Conservation (phyloP, 805 yeast genomes). For the Saturnispora galanensis region DNA sequence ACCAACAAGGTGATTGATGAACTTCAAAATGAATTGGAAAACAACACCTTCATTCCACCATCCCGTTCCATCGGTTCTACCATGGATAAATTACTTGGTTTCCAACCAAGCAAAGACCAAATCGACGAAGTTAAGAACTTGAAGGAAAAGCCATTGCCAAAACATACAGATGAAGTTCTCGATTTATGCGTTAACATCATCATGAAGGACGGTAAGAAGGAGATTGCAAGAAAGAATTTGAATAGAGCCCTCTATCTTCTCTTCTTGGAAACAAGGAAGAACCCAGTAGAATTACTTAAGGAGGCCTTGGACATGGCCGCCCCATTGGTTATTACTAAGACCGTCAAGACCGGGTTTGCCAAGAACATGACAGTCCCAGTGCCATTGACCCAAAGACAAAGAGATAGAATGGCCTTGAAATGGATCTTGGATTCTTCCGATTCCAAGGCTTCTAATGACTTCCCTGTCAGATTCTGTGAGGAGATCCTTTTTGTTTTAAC, state of each 20-base stretch:
- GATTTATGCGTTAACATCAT: constrained; percentile 75
- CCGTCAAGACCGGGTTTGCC: constrained; percentile 77
- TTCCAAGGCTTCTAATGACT: constrained; percentile 69
- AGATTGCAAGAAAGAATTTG: constrained; percentile 62
- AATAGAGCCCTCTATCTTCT: constrained; percentile 73
- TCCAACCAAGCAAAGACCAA: constrained; percentile 60
- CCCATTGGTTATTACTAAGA: constrained; percentile 71
- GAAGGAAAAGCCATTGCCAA: constrained; percentile 47
- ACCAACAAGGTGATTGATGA: constrained; percentile 23
- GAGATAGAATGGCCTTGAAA: constrained; percentile 75
- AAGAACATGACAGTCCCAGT: constrained; percentile 72
- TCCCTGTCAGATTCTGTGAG: constrained; percentile 83
- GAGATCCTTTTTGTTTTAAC: constrained; percentile 69
- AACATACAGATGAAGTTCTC: constrained; percentile 56
- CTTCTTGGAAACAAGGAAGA: constrained; percentile 59
- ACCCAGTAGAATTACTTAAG: constrained; percentile 71
- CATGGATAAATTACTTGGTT: constrained; percentile 23
- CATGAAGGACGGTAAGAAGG: constrained; percentile 88
- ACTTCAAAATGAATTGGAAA: constrained; percentile 21
- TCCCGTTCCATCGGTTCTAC: constrained; percentile 13
- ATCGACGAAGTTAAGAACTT: constrained; percentile 42
- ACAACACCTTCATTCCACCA: constrained; percentile 17
- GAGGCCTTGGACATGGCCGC: constrained; percentile 71
- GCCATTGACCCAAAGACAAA: constrained; percentile 73
- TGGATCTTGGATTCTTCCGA: constrained; percentile 87